Conservation (phyloP, 129 eudicot species). For the Chrysanthemum lavandulifolium region DNA sequence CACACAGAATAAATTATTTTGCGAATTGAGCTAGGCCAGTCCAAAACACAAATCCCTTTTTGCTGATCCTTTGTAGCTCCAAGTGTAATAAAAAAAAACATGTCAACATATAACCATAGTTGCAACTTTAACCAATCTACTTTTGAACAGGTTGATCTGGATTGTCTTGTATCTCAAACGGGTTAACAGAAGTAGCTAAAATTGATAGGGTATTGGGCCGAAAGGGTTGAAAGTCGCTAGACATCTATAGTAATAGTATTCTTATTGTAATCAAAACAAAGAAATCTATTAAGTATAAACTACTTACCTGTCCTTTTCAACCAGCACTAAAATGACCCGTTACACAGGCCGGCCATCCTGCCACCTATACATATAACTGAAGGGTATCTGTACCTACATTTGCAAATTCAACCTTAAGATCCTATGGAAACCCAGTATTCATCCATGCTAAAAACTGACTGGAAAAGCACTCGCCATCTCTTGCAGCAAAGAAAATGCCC, state of each 20-base stretch:
- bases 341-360: too few relatives aligned
- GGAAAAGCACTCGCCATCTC: slow-evolving; percentile 35
- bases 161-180: too few relatives aligned
- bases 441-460: slow-evolving; percentile 7
- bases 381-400: slow-evolving; percentile 6
- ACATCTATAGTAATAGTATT: too few relatives aligned
- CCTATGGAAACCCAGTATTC: slow-evolving; percentile 7
- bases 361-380: not conserved
- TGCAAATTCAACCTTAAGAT: slow-evolving; percentile 15
- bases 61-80: not conserved
- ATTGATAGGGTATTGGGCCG: too few relatives aligned
- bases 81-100: not conserved
- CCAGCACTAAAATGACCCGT: too few relatives aligned
- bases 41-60: not conserved
- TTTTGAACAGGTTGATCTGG: too few relatives aligned
- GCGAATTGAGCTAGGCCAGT: not conserved
- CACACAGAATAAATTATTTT: not conserved
- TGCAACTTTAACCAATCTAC: not conserved
- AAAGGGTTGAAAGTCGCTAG: too few relatives aligned
- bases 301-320: too few relatives aligned
- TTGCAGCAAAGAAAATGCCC: slow-evolving; percentile 31
- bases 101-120: slow-evolving; percentile 1
- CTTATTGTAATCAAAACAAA: too few relatives aligned
- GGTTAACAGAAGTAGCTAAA: too few relatives aligned
- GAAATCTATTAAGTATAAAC: not conserved